Evolutionary conservation across 345 rosid species (phyloP).

Genomic region (Sisymbrium altissimum): DNA sequence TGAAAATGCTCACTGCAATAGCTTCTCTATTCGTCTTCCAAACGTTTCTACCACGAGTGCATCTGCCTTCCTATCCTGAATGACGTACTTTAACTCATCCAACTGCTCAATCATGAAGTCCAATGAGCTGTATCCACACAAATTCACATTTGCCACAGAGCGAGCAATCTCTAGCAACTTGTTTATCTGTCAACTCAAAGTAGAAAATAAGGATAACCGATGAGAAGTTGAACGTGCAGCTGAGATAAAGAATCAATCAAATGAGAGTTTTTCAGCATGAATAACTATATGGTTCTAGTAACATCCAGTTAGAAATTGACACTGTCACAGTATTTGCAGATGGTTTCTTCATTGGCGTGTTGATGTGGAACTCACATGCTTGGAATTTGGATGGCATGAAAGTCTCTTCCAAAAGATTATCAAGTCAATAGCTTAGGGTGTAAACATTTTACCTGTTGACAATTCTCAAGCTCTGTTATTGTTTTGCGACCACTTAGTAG

Average conservation of each 20-base stretch:
- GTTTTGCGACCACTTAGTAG: constrained; percentile 67
- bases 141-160: constrained; percentile 65
- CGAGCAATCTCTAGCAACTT: constrained; percentile 79
- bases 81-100: constrained; percentile 81
- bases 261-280: not conserved
- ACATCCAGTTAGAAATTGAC: not conserved
- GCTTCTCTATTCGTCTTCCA: constrained; percentile 94
- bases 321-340: not conserved
- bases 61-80: constrained; percentile 93
- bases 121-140: constrained; percentile 60
- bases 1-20: constrained; percentile 62
- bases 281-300: not conserved
- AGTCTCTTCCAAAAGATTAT: not conserved
- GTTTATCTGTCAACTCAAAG: constrained; percentile 53
- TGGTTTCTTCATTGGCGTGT: not conserved
- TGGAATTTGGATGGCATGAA: not conserved
- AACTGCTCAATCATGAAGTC: constrained; percentile 72
- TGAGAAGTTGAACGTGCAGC: constrained; percentile 7
- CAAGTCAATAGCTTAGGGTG: not conserved
- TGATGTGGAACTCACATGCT: not conserved
- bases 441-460: constrained; percentile 60
- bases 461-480: constrained; percentile 76
- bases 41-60: constrained; percentile 95
- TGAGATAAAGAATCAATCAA: not conserved
- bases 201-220: not conserved